phyloP scores from a whole-genome alignment of 169 alveolate genomes.

The Cryptosporidium viatorum region DNA sequence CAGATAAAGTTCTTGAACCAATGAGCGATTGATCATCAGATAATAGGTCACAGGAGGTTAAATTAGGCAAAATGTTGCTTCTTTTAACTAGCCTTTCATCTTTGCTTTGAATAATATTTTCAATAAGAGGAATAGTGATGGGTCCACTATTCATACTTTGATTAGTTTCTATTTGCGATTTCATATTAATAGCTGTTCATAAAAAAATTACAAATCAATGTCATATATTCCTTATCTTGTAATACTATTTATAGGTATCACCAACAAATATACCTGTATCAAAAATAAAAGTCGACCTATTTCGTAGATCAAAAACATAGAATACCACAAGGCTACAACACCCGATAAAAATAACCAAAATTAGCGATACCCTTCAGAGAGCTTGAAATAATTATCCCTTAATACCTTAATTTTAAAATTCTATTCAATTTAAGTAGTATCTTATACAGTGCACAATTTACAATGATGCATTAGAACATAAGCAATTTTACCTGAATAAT shows the following conservation, averaged over 20 bases:
- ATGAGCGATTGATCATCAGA: conserved; percentile 65
- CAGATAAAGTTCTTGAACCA: conserved; percentile 61
- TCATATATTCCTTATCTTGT: not conserved
- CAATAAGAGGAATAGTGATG: conserved; percentile 15
- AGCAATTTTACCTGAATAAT: conserved; percentile 40
- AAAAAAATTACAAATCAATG: not conserved
- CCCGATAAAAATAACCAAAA: not conserved
- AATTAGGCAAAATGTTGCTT: conserved; percentile 15
- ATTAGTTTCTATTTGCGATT: conserved; percentile 58
- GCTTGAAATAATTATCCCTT: not conserved
- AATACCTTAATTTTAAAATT: not conserved
- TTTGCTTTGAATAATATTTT: conserved; percentile 23
- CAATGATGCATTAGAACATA: conserved; percentile 18
- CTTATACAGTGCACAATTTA: conserved; percentile 13
- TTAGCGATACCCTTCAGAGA: not conserved
- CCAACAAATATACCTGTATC: conserved; percentile 50
- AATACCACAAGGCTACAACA: not conserved
- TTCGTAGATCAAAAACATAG: conserved; percentile 22
- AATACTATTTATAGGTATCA: conserved; percentile 3
- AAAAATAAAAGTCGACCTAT: not conserved
- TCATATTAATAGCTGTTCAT: conserved; percentile 1
- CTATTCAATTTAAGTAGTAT: not conserved
- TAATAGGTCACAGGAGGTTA: conserved; percentile 41
- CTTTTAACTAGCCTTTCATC: conserved; percentile 60
- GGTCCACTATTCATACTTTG: conserved; percentile 3